phyloP scores from a whole-genome alignment of 805 yeast genomes.

The Ogataea salicorniae region DNA sequence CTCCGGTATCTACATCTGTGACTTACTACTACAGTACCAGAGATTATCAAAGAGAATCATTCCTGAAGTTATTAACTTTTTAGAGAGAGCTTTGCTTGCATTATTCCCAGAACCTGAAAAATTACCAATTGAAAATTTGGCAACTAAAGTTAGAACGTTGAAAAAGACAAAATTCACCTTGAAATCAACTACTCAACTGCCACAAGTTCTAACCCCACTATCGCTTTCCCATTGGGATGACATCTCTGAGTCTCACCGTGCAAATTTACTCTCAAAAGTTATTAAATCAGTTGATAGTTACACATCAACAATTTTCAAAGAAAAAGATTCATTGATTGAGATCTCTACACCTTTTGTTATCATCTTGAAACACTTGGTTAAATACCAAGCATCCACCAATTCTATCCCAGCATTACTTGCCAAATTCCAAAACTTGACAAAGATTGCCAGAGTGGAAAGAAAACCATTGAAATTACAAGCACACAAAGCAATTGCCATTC shows the following conservation, averaged over 20 bases:
- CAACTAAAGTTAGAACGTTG: constrained; percentile 16
- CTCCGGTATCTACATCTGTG: constrained; percentile 63
- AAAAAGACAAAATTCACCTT: constrained; percentile 18
- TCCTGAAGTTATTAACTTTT: constrained; percentile 69
- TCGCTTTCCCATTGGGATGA: constrained; percentile 12
- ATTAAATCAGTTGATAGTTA: constrained; percentile 30
- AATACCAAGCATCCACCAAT: constrained; percentile 32
- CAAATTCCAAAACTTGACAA: constrained; percentile 45
- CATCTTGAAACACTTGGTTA: constrained; percentile 37
- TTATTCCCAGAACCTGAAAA: constrained; percentile 36
- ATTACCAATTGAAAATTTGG: constrained; percentile 14
- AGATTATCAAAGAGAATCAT: constrained; percentile 69
- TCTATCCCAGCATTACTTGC: constrained; percentile 32
- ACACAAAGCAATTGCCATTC: constrained; percentile 80
- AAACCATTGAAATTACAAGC: constrained; percentile 74
- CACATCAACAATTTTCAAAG: constrained; percentile 47
- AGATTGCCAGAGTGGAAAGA: constrained; percentile 45
- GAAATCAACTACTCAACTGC: constrained; percentile 9
- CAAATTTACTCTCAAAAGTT: constrained; percentile 32
- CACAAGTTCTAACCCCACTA: constrained; percentile 6
- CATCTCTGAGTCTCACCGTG: constrained; percentile 10
- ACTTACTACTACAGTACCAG: constrained; percentile 66
- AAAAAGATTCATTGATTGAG: constrained; percentile 56
- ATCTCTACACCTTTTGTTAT: constrained; percentile 43
- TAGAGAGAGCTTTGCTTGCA: constrained; percentile 45